Evolutionary conservation across 2,329 filamentous ascomycete genomes (phyloP).

Genomic region (Colletotrichum kahawae): DNA sequence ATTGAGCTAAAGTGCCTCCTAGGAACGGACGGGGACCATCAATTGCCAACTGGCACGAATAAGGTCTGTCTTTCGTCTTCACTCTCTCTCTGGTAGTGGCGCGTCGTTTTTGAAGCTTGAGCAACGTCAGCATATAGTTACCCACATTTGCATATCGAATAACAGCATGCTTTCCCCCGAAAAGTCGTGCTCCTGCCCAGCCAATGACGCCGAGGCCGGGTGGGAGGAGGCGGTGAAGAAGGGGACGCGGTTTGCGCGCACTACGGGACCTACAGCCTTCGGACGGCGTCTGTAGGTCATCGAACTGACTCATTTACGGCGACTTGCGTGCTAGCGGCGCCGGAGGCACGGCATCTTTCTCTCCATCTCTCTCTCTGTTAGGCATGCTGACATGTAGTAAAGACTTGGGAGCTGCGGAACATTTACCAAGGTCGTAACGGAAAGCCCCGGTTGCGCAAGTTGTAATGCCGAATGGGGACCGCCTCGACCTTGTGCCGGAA

Average conservation of each 20-base stretch:
- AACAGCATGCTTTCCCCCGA: background rate
- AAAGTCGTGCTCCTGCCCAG: background rate
- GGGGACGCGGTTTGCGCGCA: background rate
- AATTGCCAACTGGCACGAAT: slow-evolving; percentile 10
- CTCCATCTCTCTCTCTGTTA: background rate
- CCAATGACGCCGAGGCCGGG: slow-evolving; percentile 4
- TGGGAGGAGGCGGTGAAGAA: slow-evolving; percentile 13
- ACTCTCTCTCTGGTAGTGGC: background rate
- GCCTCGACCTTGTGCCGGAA: background rate
- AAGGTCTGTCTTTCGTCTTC: background rate
- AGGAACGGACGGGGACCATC: background rate
- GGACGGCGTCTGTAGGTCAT: background rate
- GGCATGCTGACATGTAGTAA: background rate
- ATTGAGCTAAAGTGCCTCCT: background rate
- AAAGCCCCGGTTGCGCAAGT: background rate
- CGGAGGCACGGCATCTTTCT: background rate
- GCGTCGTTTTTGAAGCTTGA: background rate
- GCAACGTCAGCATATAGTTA: slow-evolving; percentile 12
- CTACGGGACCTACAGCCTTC: background rate
- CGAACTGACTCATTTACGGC: slow-evolving; percentile 17
- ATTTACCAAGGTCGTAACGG: background rate
- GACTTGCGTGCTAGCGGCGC: slow-evolving; percentile 5
- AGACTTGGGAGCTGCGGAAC: background rate
- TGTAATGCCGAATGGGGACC: background rate
- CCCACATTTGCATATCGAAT: background rate